Percentiles rank a stretch among this genome's conserved stretches.
Evolutionary conservation across 805 yeast genomes (phyloP).

Genomic region (Candida alai): DNA sequence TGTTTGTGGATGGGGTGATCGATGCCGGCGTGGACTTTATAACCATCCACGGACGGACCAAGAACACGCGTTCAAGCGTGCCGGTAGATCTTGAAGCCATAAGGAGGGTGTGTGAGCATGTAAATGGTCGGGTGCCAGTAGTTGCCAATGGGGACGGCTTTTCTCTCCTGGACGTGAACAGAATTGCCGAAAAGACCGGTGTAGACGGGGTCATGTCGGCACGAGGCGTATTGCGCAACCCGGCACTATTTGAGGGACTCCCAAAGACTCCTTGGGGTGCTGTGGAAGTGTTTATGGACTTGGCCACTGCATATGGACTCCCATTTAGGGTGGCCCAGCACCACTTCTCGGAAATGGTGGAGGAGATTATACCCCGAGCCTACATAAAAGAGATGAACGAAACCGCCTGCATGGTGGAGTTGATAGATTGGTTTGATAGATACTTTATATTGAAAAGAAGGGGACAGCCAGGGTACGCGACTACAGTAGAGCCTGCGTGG

Average conservation of each 20-base stretch:
- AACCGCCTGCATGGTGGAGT: slow-evolving; percentile 50
- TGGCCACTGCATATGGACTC: slow-evolving; percentile 72
- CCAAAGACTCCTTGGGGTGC: slow-evolving; percentile 85
- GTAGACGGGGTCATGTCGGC: slow-evolving; percentile 96
- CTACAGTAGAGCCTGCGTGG: slow-evolving; percentile 28
- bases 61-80: slow-evolving; percentile 75
- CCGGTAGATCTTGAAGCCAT: slow-evolving; percentile 87
- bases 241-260: slow-evolving; percentile 79
- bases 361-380: slow-evolving; percentile 37
- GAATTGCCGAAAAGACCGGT: slow-evolving; percentile 62
- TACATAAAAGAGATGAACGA: slow-evolving; percentile 57
- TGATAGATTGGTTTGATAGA: slow-evolving; percentile 80
- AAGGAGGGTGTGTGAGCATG: slow-evolving; percentile 52
- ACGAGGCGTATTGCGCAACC: slow-evolving; percentile 80
- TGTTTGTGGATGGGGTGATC: slow-evolving; percentile 71
- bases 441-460: slow-evolving; percentile 62
- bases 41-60: slow-evolving; percentile 91
- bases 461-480: slow-evolving; percentile 70
- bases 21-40: slow-evolving; percentile 89
- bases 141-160: slow-evolving; percentile 99
- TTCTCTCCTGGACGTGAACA: slow-evolving; percentile 55
- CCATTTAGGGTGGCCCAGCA: slow-evolving; percentile 85
- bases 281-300: slow-evolving; percentile 77
- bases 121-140: slow-evolving; percentile 56
- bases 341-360: slow-evolving; percentile 85